A percentile compares a stretch with the other conserved stretches of the same genome.
These are phyloP conservation scores for Nitzschia sp. DNA, from an alignment of 108 stramenopile species.

Conservation along the genomic window DNA sequence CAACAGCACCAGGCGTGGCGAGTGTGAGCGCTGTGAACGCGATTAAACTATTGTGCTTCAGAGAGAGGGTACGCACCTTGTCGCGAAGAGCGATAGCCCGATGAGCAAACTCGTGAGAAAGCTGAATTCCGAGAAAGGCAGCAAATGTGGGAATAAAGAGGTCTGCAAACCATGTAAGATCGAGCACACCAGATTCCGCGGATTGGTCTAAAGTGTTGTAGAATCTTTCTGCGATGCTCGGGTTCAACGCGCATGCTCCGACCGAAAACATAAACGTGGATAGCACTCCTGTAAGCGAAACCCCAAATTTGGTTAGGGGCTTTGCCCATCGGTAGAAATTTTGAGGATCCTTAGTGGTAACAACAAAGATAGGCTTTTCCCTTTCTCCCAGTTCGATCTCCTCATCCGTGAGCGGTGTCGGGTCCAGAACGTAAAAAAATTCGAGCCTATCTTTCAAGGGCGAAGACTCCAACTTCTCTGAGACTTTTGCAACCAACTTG, in stretches of 20 bases:
- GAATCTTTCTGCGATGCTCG: constrained; percentile 42
- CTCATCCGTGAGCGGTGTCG: constrained; percentile 62
- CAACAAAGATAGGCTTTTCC: constrained; percentile 47
- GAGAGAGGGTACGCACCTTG: constrained; percentile 40
- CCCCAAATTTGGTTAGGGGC: constrained; percentile 43
- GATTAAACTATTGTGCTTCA: no score
- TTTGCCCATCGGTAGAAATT: constrained; percentile 32
- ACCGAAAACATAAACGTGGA: constrained; percentile 54
- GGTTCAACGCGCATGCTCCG: constrained; percentile 55
- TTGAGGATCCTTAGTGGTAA: constrained; percentile 53
- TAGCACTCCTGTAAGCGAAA: constrained; percentile 46
- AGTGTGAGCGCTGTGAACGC: background rate
- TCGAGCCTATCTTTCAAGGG: constrained; percentile 48
- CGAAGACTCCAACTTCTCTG: constrained; percentile 43
- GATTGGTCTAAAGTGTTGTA: constrained; percentile 25
- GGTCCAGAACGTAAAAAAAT: constrained; percentile 67
- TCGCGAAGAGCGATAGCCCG: constrained; percentile 46
- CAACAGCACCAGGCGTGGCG: no score
- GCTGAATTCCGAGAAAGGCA: constrained; percentile 42
- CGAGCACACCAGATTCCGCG: background rate
- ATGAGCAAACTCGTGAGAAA: constrained; percentile 63
- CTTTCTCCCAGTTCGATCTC: constrained; percentile 55
- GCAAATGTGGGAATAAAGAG: constrained; percentile 48
- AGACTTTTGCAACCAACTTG: constrained; percentile 41
- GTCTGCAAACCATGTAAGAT: constrained; percentile 44